These are phyloP conservation scores for Excoecaria cochinchinensis DNA, from an alignment of 345 rosid genomes.

Conservation along the genomic window DNA sequence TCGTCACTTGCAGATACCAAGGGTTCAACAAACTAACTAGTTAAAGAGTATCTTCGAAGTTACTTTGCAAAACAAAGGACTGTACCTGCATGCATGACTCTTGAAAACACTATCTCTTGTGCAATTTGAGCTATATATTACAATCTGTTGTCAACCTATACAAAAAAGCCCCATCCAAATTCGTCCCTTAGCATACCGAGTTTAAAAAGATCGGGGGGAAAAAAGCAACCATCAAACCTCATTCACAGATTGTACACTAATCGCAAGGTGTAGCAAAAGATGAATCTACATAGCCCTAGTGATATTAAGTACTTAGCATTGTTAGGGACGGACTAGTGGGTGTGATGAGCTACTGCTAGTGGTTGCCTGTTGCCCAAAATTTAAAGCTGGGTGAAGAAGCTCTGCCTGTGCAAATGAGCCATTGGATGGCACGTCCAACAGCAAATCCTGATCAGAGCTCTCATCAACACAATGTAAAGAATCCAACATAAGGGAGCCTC, in stretches of 20 bases:
- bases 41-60: neutral
- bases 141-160: conserved; percentile 57
- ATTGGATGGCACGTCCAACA: conserved; percentile 76
- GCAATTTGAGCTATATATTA: conserved; percentile 24
- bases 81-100: conserved; percentile 33
- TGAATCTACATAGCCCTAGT: conserved; percentile 27
- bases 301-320: conserved; percentile 15
- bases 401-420: conserved; percentile 91
- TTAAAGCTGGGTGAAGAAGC: conserved; percentile 57
- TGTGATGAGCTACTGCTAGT: conserved; percentile 57
- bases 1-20: neutral
- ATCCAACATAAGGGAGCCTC: conserved; percentile 58
- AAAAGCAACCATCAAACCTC: conserved; percentile 49
- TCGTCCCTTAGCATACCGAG: conserved; percentile 38
- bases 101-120: conserved; percentile 24
- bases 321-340: conserved; percentile 44
- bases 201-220: conserved; percentile 31
- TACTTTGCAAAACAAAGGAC: conserved; percentile 19
- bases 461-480: conserved; percentile 52
- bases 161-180: conserved; percentile 41
- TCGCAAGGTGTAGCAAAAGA: conserved; percentile 27
- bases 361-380: conserved; percentile 58
- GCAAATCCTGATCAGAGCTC: conserved; percentile 74
- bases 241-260: conserved; percentile 34
- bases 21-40: neutral